phyloP scores from a whole-genome alignment of 2,329 filamentous ascomycete genomes.

The Fusarium nematophilum region DNA sequence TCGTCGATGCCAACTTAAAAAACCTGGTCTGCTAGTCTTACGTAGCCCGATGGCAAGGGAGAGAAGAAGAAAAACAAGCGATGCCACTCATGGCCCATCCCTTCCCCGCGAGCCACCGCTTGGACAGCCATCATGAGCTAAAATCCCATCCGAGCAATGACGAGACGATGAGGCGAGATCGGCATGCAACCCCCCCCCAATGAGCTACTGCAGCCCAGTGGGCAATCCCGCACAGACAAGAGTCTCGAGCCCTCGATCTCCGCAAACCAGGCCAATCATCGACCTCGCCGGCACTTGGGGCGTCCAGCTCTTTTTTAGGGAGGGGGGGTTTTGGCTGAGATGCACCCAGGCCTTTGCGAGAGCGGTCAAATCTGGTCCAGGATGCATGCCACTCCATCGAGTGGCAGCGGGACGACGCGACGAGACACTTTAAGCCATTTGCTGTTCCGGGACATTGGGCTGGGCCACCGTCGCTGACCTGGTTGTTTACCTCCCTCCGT shows the following conservation, averaged over 20 bases:
- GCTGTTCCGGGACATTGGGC: background rate
- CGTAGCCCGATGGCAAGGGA: too few relatives aligned
- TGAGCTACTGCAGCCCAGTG: background rate
- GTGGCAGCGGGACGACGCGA: conserved; percentile 16
- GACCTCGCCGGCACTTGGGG: background rate
- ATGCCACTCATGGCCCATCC: conserved; percentile 16
- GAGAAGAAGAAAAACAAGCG: conserved; percentile 23
- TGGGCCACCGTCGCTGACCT: too few relatives aligned
- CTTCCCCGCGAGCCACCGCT: conserved; percentile 15
- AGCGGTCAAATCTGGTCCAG: conserved; percentile 14
- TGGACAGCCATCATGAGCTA: too few relatives aligned
- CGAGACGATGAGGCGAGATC: conserved; percentile 21
- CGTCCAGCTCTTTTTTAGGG: conserved; percentile 1
- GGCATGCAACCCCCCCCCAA: conserved; percentile 3
- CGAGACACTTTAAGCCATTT: background rate
- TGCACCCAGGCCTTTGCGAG: background rate
- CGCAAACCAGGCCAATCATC: conserved; percentile 3
- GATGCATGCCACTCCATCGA: conserved; percentile 20
- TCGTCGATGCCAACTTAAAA: conserved; percentile 4
- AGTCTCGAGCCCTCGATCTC: conserved; percentile 4
- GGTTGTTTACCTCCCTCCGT: too few relatives aligned
- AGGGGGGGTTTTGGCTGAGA: conserved; percentile 11
- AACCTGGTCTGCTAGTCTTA: background rate
- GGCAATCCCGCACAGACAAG: conserved; percentile 7
- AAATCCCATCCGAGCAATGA: too few relatives aligned